Evolutionary conservation across 805 yeast genomes (phyloP), one percentile per base, ranked within the genome.

Genomic region (Ogataea paradorogensis): DNA sequence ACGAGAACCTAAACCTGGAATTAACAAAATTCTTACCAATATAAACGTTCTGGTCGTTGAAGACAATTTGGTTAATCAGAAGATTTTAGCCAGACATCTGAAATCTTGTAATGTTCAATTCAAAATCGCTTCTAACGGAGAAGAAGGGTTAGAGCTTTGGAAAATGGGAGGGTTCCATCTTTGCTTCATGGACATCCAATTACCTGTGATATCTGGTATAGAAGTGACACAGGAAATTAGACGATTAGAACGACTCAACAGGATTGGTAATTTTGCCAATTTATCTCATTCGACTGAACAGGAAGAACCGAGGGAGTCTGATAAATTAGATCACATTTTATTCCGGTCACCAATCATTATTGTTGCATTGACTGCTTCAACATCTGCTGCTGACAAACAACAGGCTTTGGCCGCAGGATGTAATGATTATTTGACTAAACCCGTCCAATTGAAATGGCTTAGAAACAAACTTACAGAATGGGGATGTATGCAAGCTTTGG

Each of bases 401-500:
- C 86, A 87, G 54, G 99, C 99, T 0, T 69, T 93, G 40, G 84
- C 95, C 21, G 96, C 98, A 3, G 99, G 99, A 33, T 93, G 99
- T 65, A 93, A 93, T 56, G 99, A 93, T 62, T 93, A 84, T 65
- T 66, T 93, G 51, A 93, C 97, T 8, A 93, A 93, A 52, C 99
- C 99, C 0, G 98, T 93, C 7, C 91, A 89, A 52, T 69, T 91
- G 51, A 86, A 80, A 34, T 93, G 99, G 99, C 69, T 93, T 33
- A 86, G 89, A 54, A 87, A 86, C 56, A 93, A 93, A 63, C 85
- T 93, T 37, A 84, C 89, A 0, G 97, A 91, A 62, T 93, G 98
- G 98, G 98, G 99, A 0, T 91, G 98, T 62, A 91, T 91, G 98
- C 99, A 91, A 65, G 97, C 97, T 1, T 67, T 91, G 35, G 90